Evolutionary conservation across 2,329 filamentous ascomycete genomes (phyloP).

Genomic region (Fusarium sp.): DNA sequence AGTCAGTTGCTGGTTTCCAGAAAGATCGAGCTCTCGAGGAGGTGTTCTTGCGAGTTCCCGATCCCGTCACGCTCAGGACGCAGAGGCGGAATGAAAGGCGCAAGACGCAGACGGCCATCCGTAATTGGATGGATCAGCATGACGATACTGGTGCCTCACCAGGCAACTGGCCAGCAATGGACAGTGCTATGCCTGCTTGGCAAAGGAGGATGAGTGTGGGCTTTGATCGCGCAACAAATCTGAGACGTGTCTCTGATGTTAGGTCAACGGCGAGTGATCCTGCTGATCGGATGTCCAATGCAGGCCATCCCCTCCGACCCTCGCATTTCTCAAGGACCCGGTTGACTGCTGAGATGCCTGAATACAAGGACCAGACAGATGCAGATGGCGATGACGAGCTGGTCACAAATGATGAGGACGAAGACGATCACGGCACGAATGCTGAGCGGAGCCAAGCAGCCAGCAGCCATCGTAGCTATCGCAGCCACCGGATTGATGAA

Average conservation of each 20-base stretch:
- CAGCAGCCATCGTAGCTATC: slow-evolving; percentile 38
- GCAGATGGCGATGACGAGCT: slow-evolving; percentile 92
- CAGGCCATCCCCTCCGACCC: slow-evolving; percentile 51
- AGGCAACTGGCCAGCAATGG: slow-evolving; percentile 63
- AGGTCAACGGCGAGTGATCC: slow-evolving; percentile 74
- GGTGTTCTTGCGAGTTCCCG: slow-evolving; percentile 83
- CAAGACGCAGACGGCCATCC: slow-evolving; percentile 84
- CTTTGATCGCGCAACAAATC: slow-evolving; percentile 61
- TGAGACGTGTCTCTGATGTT: slow-evolving; percentile 66
- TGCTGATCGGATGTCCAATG: slow-evolving; percentile 70
- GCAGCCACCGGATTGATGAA: slow-evolving; percentile 46
- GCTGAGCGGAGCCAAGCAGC: slow-evolving; percentile 49
- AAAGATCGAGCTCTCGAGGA: slow-evolving; percentile 93
- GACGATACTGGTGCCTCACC: slow-evolving; percentile 63
- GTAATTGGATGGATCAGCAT: slow-evolving; percentile 88
- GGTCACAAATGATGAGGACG: slow-evolving; percentile 82
- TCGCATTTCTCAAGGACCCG: slow-evolving; percentile 55
- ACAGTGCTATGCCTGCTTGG: slow-evolving; percentile 60
- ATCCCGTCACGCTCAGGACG: slow-evolving; percentile 70
- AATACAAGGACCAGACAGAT: slow-evolving; percentile 75
- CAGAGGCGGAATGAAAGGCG: slow-evolving; percentile 73
- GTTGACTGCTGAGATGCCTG: slow-evolving; percentile 47
- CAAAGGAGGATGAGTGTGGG: slow-evolving; percentile 66
- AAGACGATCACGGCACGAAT: slow-evolving; percentile 66
- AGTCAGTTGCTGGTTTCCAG: slow-evolving; percentile 87